A percentile compares a stretch with the other conserved stretches of the same genome.
These are phyloP conservation scores for Candida ficus DNA, from an alignment of 805 yeast species.

Conservation along the genomic window DNA sequence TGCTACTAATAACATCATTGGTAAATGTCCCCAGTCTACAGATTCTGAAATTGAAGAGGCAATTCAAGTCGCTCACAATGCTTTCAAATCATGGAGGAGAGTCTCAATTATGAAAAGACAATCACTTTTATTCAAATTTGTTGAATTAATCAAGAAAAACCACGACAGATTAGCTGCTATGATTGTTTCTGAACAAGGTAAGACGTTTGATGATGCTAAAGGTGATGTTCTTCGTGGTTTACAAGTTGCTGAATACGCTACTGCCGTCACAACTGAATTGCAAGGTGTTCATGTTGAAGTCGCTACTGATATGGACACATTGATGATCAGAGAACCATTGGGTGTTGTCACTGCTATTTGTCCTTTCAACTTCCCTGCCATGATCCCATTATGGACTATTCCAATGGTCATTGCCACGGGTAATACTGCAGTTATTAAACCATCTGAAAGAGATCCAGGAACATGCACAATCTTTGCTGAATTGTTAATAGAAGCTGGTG, in stretches of 20 bases:
- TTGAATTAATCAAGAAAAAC: slow-evolving; percentile 55
- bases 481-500: slow-evolving; percentile 63
- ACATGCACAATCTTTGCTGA: slow-evolving; percentile 71
- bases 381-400: slow-evolving; percentile 60
- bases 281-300: slow-evolving; percentile 64
- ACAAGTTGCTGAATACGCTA: slow-evolving; percentile 75
- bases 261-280: slow-evolving; percentile 58
- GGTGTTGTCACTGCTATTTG: slow-evolving; percentile 78
- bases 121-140: slow-evolving; percentile 66
- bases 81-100: slow-evolving; percentile 43
- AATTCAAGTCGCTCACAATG: slow-evolving; percentile 52
- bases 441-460: slow-evolving; percentile 72
- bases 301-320: slow-evolving; percentile 69
- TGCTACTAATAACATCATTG: slow-evolving; percentile 59
- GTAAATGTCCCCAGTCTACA: slow-evolving; percentile 67
- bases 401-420: slow-evolving; percentile 60
- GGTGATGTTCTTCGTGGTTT: slow-evolving; percentile 74
- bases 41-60: slow-evolving; percentile 59
- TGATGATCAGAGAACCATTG: slow-evolving; percentile 63
- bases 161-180: slow-evolving; percentile 64
- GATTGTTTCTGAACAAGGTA: slow-evolving; percentile 69
- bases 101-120: slow-evolving; percentile 43
- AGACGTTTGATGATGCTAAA: slow-evolving; percentile 68
- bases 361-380: slow-evolving; percentile 80
- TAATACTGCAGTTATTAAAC: slow-evolving; percentile 66